A percentile compares a stretch with the other conserved stretches of the same genome.
Conservation (phyloP, 2,329 filamentous ascomycete species). For the Penicillium oxalicum region DNA sequence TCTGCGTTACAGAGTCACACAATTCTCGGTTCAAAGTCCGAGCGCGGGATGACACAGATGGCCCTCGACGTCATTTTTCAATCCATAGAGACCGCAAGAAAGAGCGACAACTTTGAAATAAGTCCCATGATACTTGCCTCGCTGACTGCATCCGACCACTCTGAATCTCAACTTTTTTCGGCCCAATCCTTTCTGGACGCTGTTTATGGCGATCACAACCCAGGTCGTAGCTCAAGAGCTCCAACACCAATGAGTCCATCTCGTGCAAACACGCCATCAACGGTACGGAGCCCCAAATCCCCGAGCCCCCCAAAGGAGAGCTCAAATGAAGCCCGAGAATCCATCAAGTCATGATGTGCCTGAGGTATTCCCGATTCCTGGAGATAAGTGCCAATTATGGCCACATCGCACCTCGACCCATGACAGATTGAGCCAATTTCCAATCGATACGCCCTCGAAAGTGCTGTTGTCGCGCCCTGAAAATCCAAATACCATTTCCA, state of each 20-base stretch:
- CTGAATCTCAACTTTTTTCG: constrained; percentile 70
- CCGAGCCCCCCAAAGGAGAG: constrained; percentile 16
- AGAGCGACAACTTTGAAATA: constrained; percentile 50
- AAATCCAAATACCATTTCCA: constrained; percentile 13
- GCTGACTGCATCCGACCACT: constrained; percentile 68
- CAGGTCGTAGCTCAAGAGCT: constrained; percentile 57
- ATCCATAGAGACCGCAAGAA: constrained; percentile 67
- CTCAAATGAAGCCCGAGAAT: constrained; percentile 13
- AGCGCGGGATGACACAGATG: constrained; percentile 87
- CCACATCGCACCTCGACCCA: background rate
- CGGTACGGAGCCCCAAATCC: constrained; percentile 38
- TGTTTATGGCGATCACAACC: constrained; percentile 60
- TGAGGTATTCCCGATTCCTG: constrained; percentile 7
- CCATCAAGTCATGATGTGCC: constrained; percentile 13
- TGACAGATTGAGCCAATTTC: constrained; percentile 7
- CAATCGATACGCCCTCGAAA: constrained; percentile 1
- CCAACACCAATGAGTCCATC: constrained; percentile 59
- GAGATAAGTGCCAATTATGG: constrained; percentile 10
- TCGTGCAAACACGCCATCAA: constrained; percentile 40
- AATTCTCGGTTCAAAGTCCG: constrained; percentile 78
- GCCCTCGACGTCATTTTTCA: constrained; percentile 84
- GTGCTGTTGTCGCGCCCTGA: constrained; percentile 8
- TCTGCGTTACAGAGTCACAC: constrained; percentile 71
- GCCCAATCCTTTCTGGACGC: constrained; percentile 73
- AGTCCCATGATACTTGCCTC: constrained; percentile 64